A percentile compares a stretch with the other conserved stretches of the same genome.
phyloP scores from a whole-genome alignment of 192 early-diverging fungal genomes.

The Funneliformis mosseae region DNA sequence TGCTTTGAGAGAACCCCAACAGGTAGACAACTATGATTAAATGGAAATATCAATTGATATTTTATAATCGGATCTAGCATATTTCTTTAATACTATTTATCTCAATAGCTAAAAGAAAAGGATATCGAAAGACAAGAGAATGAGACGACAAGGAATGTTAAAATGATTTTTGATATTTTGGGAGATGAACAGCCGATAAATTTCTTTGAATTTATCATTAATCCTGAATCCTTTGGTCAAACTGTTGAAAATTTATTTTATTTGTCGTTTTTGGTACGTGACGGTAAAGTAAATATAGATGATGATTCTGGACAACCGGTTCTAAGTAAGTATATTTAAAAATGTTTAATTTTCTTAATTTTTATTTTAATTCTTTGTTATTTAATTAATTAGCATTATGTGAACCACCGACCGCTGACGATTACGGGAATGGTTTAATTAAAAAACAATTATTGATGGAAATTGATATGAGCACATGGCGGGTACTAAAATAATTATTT shows the following conservation, averaged over 20 bases:
- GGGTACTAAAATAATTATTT: constrained; percentile 41
- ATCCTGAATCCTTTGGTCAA: constrained; percentile 90
- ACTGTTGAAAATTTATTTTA: constrained; percentile 98
- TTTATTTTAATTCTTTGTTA: not conserved
- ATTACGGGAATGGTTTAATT: constrained; percentile 62
- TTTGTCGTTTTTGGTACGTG: constrained; percentile 91
- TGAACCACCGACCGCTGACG: constrained; percentile 69
- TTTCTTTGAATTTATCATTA: constrained; percentile 86
- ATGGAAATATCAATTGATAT: not conserved
- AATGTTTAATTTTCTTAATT: constrained; percentile 30
- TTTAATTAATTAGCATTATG: constrained; percentile 44
- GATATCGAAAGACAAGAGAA: constrained; percentile 83
- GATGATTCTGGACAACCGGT: constrained; percentile 71
- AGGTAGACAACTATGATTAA: not conserved
- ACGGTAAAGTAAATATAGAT: constrained; percentile 77
- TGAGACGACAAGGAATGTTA: constrained; percentile 85
- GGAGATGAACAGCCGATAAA: constrained; percentile 59
- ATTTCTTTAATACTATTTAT: constrained; percentile 32
- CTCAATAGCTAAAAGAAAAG: constrained; percentile 51
- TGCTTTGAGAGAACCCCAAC: constrained; percentile 46
- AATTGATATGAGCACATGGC: constrained; percentile 69
- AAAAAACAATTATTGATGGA: constrained; percentile 83
- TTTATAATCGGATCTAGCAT: constrained; percentile 4
- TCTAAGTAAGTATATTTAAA: constrained; percentile 39
- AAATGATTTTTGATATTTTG: constrained; percentile 63